phyloP scores from a whole-genome alignment of 805 yeast species.

The Diddensiella caesifluorescens region DNA sequence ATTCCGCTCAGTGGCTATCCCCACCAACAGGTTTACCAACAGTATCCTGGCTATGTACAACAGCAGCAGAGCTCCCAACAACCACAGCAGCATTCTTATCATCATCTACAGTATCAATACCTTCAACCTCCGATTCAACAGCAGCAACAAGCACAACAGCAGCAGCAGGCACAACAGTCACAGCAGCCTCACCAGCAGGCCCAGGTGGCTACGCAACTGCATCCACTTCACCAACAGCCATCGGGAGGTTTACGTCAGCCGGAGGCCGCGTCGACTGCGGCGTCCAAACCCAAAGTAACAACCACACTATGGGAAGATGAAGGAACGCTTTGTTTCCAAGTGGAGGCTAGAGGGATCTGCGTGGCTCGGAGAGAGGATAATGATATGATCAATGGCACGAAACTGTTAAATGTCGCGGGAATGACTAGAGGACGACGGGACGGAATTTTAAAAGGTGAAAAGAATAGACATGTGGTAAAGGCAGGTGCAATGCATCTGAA shows the following conservation, averaged over 20 bases:
- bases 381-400: constrained; percentile 81
- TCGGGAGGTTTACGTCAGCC: constrained; percentile 29
- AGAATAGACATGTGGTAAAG: constrained; percentile 72
- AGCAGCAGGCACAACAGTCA: constrained; percentile 11
- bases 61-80: constrained; percentile 8
- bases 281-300: constrained; percentile 54
- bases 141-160: constrained; percentile 11
- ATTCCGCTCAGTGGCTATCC: constrained; percentile 4
- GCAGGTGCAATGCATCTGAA: constrained; percentile 86
- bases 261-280: constrained; percentile 32
- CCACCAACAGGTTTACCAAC: constrained; percentile 5
- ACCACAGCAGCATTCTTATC: constrained; percentile 15
- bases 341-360: constrained; percentile 72
- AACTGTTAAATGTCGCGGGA: constrained; percentile 72
- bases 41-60: constrained; percentile 1
- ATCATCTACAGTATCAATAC: constrained; percentile 7
- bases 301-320: constrained; percentile 89
- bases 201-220: constrained; percentile 3
- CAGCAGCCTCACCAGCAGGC: constrained; percentile 10
- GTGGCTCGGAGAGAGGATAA: constrained; percentile 81
- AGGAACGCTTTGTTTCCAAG: constrained; percentile 77
- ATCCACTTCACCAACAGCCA: constrained; percentile 15
- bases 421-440: constrained; percentile 88
- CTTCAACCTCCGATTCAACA: constrained; percentile 9
- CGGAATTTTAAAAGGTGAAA: constrained; percentile 74